These are phyloP conservation scores for Oryza officinalis DNA, from an alignment of 176 grass and related monocot species.

Conservation along the genomic window DNA sequence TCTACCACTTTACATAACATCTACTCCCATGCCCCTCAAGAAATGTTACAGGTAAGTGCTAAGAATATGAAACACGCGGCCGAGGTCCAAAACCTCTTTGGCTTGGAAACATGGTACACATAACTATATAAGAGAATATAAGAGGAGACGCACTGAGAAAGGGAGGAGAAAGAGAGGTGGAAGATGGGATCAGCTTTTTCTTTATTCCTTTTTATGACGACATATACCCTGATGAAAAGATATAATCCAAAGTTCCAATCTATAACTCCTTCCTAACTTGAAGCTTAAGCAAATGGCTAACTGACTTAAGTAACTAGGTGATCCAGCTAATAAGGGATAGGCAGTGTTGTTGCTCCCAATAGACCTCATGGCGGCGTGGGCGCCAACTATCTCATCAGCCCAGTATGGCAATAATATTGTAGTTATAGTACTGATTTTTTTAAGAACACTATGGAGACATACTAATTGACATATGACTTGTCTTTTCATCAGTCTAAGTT, in stretches of 20 bases:
- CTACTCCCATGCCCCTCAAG: not conserved
- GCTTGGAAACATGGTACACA: not conserved
- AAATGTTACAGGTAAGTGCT: not conserved
- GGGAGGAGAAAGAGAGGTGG: not conserved
- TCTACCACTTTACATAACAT: not conserved
- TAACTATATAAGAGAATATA: not conserved
- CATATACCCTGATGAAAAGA: not conserved
- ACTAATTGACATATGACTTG: not conserved
- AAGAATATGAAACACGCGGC: not conserved
- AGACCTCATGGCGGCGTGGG: not conserved
- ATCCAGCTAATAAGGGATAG: not conserved
- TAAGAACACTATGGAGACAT: not conserved
- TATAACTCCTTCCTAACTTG: not conserved
- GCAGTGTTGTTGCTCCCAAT: not conserved
- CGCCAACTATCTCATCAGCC: not conserved
- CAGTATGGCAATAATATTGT: not conserved
- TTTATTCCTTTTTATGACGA: not conserved
- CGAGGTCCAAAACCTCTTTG: not conserved
- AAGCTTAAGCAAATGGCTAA: not conserved
- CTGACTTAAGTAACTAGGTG: not conserved
- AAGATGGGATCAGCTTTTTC: not conserved
- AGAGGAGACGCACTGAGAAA: not conserved
- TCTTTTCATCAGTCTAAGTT: slow-evolving; percentile 3
- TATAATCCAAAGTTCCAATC: not conserved
- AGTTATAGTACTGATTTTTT: not conserved